Percentiles rank a stretch among this genome's conserved stretches.
Conservation (phyloP, 192 early-diverging fungal species). For the Haplosporangium gracile region DNA sequence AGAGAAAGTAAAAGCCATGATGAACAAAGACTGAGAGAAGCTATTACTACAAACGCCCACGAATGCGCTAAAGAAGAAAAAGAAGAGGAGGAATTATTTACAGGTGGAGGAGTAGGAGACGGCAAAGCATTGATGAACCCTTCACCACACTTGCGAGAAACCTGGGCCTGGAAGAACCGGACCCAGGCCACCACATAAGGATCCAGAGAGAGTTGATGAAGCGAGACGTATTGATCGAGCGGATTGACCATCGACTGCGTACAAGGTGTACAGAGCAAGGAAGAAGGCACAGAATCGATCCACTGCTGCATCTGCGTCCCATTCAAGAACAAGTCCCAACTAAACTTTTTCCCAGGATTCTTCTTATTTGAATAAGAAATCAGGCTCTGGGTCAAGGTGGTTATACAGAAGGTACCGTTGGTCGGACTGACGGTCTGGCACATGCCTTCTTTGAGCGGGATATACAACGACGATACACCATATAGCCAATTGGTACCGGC, state of each 20-base stretch:
- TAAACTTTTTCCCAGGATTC: slow-evolving; percentile 10
- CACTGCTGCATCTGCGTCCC: slow-evolving; percentile 17
- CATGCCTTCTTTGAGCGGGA: slow-evolving; percentile 44
- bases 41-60: background rate
- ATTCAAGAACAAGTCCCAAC: slow-evolving; percentile 8
- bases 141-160: slow-evolving; percentile 23
- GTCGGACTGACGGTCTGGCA: slow-evolving; percentile 32
- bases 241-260: slow-evolving; percentile 44
- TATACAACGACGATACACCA: slow-evolving; percentile 23
- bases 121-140: slow-evolving; percentile 15
- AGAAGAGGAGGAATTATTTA: too few species aligned
- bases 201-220: slow-evolving; percentile 17
- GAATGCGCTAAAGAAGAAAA: background rate
- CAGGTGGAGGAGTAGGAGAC: background rate
- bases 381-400: slow-evolving; percentile 18
- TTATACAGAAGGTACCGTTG: slow-evolving; percentile 45
- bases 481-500: slow-evolving; percentile 7
- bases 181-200: slow-evolving; percentile 10
- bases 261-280: slow-evolving; percentile 28
- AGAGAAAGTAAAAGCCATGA: background rate
- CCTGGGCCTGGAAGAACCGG: background rate
- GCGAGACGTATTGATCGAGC: slow-evolving; percentile 9
- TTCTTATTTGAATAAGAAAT: slow-evolving; percentile 7
- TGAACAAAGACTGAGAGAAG: background rate
- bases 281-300: background rate